Evolutionary conservation across 768 basidiomycete species (phyloP), one percentile per base, ranked within the genome.

Genomic region (Termitomyces sp.): DNA sequence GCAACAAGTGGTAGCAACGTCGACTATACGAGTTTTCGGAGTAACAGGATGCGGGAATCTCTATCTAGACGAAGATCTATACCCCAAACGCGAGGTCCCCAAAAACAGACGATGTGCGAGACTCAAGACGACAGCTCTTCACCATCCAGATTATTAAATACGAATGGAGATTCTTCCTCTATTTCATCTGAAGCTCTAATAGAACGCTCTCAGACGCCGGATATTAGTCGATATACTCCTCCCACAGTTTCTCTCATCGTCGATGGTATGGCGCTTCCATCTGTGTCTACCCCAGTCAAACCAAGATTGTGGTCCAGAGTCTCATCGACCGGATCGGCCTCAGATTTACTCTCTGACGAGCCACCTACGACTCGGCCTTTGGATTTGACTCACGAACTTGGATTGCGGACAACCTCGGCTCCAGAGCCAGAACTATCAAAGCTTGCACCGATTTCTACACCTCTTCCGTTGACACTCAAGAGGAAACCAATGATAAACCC

Each of bases 401-500:
- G 27, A 9, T 31, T 39, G 41, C 24, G 18, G 8, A 20, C 34
- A 44, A n/a, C 10, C 20, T n/a, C 14, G 9, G 2, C 27, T 13
- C 14, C 24, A 36, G 36, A 27, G 26, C 14, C 24, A 26, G 44
- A 46, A 26, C 29, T 9, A 31, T 41, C 24, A 9, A 16, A 27
- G 13, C 29, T n/a, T 24, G 16, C 42, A 12, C n/a, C 51, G 5
- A 27, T 36, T 36, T 43, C 37, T 6, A 50, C 43, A 20, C 20
- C 44, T 18, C 10, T 37, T 37, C 18, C 50, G 8, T 51, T 58
- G 27, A 57, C 60, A 24, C 42, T 55, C 27, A 67, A 63, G 51
- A 57, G 29, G 27, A 59, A 29, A 20, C 20, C 39, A 41, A n/a
- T 47, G 20, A 46, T 53, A 54, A 59, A 62, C 27, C 58, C 67